These are phyloP conservation scores for Monosporascus sp. DNA, from an alignment of 2,329 filamentous ascomycete genomes.

Conservation along the genomic window DNA sequence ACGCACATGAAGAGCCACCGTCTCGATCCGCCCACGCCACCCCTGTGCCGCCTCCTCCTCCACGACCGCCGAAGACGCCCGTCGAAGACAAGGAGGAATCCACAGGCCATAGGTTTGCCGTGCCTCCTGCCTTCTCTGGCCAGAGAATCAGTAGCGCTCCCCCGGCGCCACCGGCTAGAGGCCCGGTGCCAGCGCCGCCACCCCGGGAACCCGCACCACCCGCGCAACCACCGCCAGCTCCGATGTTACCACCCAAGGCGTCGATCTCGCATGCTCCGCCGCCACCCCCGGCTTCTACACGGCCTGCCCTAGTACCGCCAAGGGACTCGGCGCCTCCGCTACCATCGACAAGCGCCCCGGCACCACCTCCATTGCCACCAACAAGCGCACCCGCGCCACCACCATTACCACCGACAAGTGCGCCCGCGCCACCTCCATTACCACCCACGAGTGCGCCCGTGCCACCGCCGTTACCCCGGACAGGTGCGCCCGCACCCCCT, in stretches of 20 bases:
- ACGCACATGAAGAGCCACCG: constrained; percentile 54
- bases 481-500: constrained; percentile 3
- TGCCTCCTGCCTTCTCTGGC: constrained; percentile 75
- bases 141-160: constrained; percentile 56
- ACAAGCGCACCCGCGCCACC: constrained; percentile 44
- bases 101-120: constrained; percentile 57
- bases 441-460: constrained; percentile 14
- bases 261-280: constrained; percentile 26
- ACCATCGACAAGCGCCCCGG: constrained; percentile 29
- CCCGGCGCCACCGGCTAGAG: constrained; percentile 70
- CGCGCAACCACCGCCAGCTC: constrained; percentile 25
- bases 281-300: constrained; percentile 21
- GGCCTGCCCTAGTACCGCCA: constrained; percentile 65
- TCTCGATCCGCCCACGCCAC: constrained; percentile 37
- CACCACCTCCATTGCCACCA: constrained; percentile 25
- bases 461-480: constrained; percentile 14
- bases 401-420: constrained; percentile 48
- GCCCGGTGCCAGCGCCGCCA: constrained; percentile 67
- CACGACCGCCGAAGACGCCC: constrained; percentile 64
- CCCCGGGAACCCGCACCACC: constrained; percentile 42
- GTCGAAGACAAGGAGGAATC: constrained; percentile 60
- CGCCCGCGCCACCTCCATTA: constrained; percentile 37
- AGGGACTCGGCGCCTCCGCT: constrained; percentile 34
- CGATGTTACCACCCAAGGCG: constrained; percentile 36
- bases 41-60: constrained; percentile 63